These are phyloP conservation scores for Mitragyna speciosa DNA, from an alignment of 257 asterid genomes.

Conservation along the genomic window DNA sequence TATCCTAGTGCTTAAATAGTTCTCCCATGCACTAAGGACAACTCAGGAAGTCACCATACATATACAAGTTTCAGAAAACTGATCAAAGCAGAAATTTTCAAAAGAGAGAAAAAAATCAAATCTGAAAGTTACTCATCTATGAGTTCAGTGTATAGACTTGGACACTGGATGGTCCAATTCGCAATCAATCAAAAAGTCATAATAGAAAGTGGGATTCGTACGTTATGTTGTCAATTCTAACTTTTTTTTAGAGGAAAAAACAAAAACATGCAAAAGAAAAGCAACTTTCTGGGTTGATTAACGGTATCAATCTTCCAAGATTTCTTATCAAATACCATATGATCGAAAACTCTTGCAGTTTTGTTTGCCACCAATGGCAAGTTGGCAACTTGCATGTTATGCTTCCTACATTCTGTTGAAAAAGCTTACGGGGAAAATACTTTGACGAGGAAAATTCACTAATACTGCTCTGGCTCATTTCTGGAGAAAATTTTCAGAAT, in stretches of 20 bases:
- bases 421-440: not conserved
- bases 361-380: not conserved
- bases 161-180: not conserved
- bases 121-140: not conserved
- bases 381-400: not conserved
- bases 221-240: not conserved
- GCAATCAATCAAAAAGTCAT: not conserved
- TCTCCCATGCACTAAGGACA: not conserved
- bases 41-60: not conserved
- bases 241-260: not conserved
- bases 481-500: too few relatives aligned
- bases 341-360: too few relatives aligned
- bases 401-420: not conserved
- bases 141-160: not conserved
- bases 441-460: not conserved
- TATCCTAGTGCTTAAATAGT: not conserved
- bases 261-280: not conserved
- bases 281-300: not conserved
- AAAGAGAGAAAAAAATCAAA: not conserved
- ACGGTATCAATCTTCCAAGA: not conserved
- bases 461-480: too few relatives aligned
- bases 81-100: not conserved
- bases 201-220: not conserved
- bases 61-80: not conserved
- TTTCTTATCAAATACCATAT: not conserved